phyloP scores from a whole-genome alignment of 192 early-diverging fungal species.

The Coemansia sp. region DNA sequence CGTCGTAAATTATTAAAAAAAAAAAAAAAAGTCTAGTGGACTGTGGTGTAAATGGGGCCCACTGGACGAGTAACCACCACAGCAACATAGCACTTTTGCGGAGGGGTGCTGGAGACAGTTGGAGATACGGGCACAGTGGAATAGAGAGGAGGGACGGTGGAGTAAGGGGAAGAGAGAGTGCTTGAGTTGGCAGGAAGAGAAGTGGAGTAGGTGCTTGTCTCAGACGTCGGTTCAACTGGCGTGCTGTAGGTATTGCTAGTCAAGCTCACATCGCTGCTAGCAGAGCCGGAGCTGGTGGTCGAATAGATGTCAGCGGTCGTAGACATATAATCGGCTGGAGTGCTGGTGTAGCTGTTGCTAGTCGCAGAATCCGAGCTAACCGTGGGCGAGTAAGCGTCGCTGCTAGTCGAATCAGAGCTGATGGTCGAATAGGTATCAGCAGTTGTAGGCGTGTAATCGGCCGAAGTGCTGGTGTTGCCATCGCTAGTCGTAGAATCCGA shows the following conservation, averaged over 20 bases:
- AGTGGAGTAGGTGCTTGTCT: background rate
- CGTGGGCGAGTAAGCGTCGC: background rate
- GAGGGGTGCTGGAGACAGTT: background rate
- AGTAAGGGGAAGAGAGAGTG: background rate
- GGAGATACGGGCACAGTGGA: too few relatives aligned
- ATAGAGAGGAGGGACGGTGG: background rate
- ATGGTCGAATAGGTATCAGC: background rate
- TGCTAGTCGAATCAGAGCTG: background rate
- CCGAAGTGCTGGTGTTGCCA: background rate
- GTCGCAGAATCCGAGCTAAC: background rate
- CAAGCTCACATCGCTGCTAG: background rate
- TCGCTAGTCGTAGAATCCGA: background rate
- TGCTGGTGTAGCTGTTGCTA: background rate
- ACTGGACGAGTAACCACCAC: background rate
- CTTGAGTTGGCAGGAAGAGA: background rate
- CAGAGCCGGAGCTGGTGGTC: background rate
- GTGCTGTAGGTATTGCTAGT: background rate
- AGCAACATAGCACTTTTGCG: background rate
- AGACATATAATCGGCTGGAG: background rate
- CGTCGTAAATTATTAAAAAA: background rate
- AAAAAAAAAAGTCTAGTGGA: background rate
- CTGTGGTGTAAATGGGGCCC: background rate
- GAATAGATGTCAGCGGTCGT: background rate
- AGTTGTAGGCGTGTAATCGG: background rate
- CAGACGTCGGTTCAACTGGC: background rate